Evolutionary conservation across 352 stramenopile genomes (phyloP).

Genomic region (Elongisporangium undulatum): DNA sequence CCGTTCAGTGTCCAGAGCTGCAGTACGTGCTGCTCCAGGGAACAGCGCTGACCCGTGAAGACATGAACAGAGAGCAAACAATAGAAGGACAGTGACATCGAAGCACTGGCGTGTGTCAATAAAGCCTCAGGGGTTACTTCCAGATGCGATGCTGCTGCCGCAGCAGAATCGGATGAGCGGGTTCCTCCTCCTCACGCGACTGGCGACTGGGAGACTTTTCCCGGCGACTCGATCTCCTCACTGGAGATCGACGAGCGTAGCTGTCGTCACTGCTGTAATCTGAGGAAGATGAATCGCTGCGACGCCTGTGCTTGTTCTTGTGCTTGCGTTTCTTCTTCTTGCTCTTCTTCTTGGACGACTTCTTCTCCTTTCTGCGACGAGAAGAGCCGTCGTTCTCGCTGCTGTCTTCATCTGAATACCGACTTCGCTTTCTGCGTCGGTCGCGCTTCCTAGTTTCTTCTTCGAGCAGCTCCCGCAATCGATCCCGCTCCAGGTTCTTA

Average conservation of each 20-base stretch:
- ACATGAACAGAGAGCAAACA: slow-evolving; percentile 26
- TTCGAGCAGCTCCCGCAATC: slow-evolving; percentile 26
- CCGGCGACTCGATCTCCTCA: background rate
- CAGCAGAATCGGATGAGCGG: slow-evolving; percentile 17
- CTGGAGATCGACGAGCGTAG: background rate
- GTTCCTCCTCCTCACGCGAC: background rate
- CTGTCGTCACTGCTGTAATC: slow-evolving; percentile 1
- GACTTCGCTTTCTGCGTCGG: background rate
- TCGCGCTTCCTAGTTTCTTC: slow-evolving; percentile 16
- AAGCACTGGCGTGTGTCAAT: slow-evolving; percentile 3
- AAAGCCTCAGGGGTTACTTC: slow-evolving; percentile 19
- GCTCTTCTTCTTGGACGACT: slow-evolving; percentile 9
- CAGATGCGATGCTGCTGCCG: slow-evolving; percentile 33
- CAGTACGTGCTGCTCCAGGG: slow-evolving; percentile 33
- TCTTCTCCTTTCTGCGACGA: slow-evolving; percentile 12
- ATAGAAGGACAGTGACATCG: background rate
- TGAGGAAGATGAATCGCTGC: slow-evolving; percentile 1
- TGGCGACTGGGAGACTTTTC: background rate
- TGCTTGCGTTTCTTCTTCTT: slow-evolving; percentile 25
- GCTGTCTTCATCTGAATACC: background rate
- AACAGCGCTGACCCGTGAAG: slow-evolving; percentile 26
- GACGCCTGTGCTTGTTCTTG: slow-evolving; percentile 7
- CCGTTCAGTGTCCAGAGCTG: slow-evolving; percentile 38
- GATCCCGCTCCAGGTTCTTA: slow-evolving; percentile 23
- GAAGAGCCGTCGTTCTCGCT: slow-evolving; percentile 1